phyloP scores from a whole-genome alignment of 345 rosid genomes.

The Cardamine occulta region DNA sequence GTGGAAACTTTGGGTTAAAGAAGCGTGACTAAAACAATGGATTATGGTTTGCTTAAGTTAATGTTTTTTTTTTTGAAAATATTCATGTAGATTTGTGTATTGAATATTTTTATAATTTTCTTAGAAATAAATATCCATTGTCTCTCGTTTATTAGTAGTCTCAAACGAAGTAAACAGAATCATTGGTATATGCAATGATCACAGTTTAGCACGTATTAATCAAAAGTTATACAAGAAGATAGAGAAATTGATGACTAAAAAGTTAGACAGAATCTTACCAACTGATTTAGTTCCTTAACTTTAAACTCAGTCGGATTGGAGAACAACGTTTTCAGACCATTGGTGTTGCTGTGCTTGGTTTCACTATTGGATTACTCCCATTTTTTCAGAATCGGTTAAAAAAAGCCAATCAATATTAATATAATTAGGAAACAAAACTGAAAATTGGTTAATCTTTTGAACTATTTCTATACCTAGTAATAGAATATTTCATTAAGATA shows the following conservation, averaged over 20 bases:
- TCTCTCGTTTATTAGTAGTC: neutral
- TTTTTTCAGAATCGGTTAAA: too few relatives aligned
- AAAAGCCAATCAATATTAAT: too few relatives aligned
- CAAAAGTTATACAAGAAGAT: too few relatives aligned
- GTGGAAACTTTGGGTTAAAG: constrained; percentile 65
- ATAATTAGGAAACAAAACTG: neutral
- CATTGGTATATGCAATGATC: neutral
- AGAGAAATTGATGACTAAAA: neutral
- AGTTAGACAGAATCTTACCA: too few relatives aligned
- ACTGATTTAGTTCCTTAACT: neutral
- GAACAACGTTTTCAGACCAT: too few relatives aligned
- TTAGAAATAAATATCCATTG: neutral
- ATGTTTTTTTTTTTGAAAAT: neutral
- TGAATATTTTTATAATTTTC: neutral
- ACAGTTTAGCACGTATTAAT: neutral
- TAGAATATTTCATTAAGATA: neutral
- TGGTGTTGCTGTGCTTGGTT: too few relatives aligned
- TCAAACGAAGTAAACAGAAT: neutral
- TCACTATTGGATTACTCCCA: too few relatives aligned
- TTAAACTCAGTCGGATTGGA: too few relatives aligned
- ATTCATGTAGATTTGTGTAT: constrained; percentile 19
- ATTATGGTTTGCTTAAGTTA: neutral
- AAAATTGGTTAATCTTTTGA: neutral
- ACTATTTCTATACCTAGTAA: neutral
- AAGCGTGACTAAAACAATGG: constrained; percentile 56